phyloP scores from a whole-genome alignment of 2,329 filamentous ascomycete species.

The Xylariaceae sp. region DNA sequence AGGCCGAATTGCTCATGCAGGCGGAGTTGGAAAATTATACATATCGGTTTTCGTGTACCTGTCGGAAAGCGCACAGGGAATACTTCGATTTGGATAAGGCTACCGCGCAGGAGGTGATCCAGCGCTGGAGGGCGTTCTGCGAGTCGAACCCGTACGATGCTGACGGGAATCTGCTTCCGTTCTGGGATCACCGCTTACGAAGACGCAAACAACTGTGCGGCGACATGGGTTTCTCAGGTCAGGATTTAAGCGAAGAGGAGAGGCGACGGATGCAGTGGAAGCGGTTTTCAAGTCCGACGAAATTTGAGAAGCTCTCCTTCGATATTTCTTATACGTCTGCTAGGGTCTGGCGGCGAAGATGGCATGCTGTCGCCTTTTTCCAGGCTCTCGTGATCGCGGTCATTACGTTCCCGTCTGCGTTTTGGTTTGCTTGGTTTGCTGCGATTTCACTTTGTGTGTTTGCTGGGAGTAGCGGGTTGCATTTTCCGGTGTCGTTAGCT shows the following conservation, averaged over 20 bases:
- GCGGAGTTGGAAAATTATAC: not conserved
- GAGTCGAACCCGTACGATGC: conserved; percentile 5
- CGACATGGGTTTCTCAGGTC: not conserved
- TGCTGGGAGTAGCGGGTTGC: too few relatives aligned
- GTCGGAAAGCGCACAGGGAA: conserved; percentile 1
- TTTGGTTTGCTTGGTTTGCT: too few relatives aligned
- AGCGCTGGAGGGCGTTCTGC: conserved; percentile 12
- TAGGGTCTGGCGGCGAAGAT: not conserved
- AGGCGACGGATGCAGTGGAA: conserved; percentile 2
- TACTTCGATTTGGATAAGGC: conserved; percentile 11
- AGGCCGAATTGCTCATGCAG: not conserved
- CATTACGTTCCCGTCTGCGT: too few relatives aligned
- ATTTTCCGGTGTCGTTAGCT: too few relatives aligned
- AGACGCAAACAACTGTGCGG: not conserved
- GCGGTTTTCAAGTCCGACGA: not conserved
- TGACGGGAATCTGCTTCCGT: conserved; percentile 4
- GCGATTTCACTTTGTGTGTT: too few relatives aligned
- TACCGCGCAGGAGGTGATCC: not conserved
- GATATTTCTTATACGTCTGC: not conserved
- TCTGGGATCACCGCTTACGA: conserved; percentile 8
- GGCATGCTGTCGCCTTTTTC: not conserved
- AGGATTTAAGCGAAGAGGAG: not conserved
- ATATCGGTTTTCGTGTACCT: not conserved
- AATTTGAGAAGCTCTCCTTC: not conserved
- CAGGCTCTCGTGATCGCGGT: not conserved